Percentiles rank a stretch among this genome's conserved stretches.
phyloP scores from a whole-genome alignment of 2,329 filamentous ascomycete genomes.

The Aspergillus texensis region DNA sequence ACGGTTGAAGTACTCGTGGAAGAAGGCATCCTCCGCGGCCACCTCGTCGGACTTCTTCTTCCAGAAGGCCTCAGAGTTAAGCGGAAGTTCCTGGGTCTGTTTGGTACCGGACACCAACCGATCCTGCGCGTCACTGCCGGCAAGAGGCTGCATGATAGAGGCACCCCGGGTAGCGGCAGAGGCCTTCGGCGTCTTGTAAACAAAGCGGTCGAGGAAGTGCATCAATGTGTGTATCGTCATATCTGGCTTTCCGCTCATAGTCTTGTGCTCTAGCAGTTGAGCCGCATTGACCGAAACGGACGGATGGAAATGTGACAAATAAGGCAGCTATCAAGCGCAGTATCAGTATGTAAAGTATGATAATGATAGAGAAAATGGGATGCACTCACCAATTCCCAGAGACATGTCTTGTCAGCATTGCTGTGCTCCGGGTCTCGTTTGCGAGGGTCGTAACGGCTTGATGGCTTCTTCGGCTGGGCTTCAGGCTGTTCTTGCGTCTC shows the following conservation, averaged over 20 bases:
- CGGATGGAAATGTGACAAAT: constrained; percentile 84
- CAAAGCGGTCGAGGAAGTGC: constrained; percentile 95
- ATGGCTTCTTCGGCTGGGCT: constrained; percentile 33
- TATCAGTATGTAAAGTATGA: constrained; percentile 1
- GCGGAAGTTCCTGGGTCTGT: constrained; percentile 62
- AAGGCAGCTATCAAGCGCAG: constrained; percentile 55
- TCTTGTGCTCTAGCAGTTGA: constrained; percentile 68
- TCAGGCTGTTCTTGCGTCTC: constrained; percentile 33
- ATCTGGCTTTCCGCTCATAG: constrained; percentile 84
- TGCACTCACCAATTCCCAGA: constrained; percentile 80
- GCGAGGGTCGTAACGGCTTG: constrained; percentile 72
- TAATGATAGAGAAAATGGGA: neutral
- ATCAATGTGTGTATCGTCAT: constrained; percentile 87
- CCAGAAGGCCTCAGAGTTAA: constrained; percentile 93
- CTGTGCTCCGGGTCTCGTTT: constrained; percentile 91
- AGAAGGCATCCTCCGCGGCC: constrained; percentile 91
- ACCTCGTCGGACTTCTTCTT: constrained; percentile 86
- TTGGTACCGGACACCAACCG: constrained; percentile 63
- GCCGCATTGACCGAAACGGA: constrained; percentile 84
- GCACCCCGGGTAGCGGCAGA: constrained; percentile 68
- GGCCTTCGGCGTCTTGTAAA: constrained; percentile 89
- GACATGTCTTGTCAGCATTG: constrained; percentile 87
- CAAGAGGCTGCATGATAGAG: constrained; percentile 96
- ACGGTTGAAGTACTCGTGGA: constrained; percentile 92
- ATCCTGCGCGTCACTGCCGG: constrained; percentile 61